phyloP scores from a whole-genome alignment of 345 rosid species.

The Salix koriyanagi region DNA sequence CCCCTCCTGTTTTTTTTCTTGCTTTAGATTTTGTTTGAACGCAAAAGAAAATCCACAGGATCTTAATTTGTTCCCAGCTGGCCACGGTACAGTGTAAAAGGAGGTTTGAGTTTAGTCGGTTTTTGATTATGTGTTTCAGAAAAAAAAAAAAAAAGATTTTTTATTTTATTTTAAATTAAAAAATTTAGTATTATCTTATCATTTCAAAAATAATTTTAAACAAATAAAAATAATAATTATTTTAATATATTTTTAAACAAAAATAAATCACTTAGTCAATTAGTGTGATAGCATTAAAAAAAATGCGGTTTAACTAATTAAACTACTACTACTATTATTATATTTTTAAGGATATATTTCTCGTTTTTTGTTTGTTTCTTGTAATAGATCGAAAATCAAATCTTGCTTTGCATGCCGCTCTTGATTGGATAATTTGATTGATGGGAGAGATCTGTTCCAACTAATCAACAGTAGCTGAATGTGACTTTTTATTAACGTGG shows the following conservation, averaged over 20 bases:
- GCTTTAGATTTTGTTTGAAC: conserved; percentile 40
- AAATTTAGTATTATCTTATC: no score
- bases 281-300: not conserved
- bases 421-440: not conserved
- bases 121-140: no score
- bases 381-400: not conserved
- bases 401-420: not conserved
- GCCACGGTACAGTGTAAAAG: conserved; percentile 4
- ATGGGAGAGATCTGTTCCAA: conserved; percentile 4
- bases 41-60: conserved; percentile 33
- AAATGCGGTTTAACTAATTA: conserved; percentile 5
- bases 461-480: conserved; percentile 7
- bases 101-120: not conserved
- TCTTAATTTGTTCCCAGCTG: conserved; percentile 26
- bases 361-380: not conserved
- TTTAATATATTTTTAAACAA: no score
- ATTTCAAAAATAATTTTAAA: no score
- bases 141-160: no score
- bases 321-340: not conserved
- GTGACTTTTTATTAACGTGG: not conserved
- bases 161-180: no score
- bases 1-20: not conserved
- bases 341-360: no score
- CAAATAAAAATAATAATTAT: no score
- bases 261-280: no score